Base-by-base conservation (phyloP, 2,329 filamentous ascomycete genomes). In the Hypomyces rosellus region DNA sequence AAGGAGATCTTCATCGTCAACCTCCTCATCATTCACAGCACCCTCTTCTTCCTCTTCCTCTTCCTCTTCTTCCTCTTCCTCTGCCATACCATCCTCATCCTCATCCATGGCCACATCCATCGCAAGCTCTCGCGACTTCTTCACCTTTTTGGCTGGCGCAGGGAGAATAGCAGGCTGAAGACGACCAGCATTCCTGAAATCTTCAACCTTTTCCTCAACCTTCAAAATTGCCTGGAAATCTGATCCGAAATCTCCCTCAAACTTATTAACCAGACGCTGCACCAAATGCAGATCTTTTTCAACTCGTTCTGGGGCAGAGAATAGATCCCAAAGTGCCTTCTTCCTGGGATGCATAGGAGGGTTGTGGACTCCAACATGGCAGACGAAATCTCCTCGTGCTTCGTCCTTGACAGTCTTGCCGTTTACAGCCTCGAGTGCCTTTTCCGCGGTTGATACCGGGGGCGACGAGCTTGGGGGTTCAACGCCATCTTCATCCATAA, bases 341-440 rank as follows among this genome's bases (percentile, higher is more conserved):
- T 96, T 96, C 49, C 92, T 80, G 2, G 90, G 88, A 50, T 89
- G 84, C 36, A 80, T 79, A 2, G 92, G 90, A 4, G 93, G 91
- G 54, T 90, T 90, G 69, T 99, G 93, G 18, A 99, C 88, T 53
- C 93, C 93, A 45, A 97, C 93, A 63, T 99, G 93, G 64, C 93
- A 96, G 30, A 92, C 92, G 66, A 99, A 99, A 65, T 99, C 93
- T 38, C 93, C 93, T 46, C 92, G 86, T 44, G 87, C 84, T 58
- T 95, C 86, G 63, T 99, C 93, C 62, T 95, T 89, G 54, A 99
- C 95, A 0, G 90, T 96, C 74, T 99, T 97, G 59, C 91, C 89
- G 62, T 99, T 97, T 60, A 99, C 86, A n/a, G 90, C 89, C 54
- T 93, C 89, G 0, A 96, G 78, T 1, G 92, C 92, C 63, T 88